Conservation (phyloP, 2,329 filamentous ascomycete genomes). For the Colletotrichum sp. region DNA sequence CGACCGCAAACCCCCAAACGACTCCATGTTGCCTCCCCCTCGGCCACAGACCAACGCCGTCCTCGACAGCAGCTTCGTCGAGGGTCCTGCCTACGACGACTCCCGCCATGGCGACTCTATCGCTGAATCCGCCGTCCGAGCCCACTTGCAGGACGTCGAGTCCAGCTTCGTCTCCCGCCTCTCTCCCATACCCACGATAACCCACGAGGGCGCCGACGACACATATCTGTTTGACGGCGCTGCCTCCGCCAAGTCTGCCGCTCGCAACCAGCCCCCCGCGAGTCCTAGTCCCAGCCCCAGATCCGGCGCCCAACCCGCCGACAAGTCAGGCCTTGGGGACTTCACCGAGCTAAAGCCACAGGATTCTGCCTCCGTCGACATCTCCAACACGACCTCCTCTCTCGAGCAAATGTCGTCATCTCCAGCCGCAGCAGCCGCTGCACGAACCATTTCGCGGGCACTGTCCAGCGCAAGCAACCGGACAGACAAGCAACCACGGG, state of each 20-base stretch:
- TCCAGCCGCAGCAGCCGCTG: slow-evolving; percentile 60
- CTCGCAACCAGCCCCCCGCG: slow-evolving; percentile 30
- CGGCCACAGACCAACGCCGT: slow-evolving; percentile 15
- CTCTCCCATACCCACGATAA: slow-evolving; percentile 58
- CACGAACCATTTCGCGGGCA: slow-evolving; percentile 57
- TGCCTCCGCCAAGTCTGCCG: slow-evolving; percentile 36
- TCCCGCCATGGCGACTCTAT: slow-evolving; percentile 51
- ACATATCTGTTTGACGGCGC: slow-evolving; percentile 62
- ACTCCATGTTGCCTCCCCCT: slow-evolving; percentile 25
- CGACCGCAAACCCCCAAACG: not conserved
- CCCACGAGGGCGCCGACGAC: slow-evolving; percentile 58
- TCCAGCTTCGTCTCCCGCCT: slow-evolving; percentile 67
- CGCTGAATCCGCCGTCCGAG: slow-evolving; percentile 57
- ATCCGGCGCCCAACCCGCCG: not conserved
- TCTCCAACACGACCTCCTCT: slow-evolving; percentile 50
- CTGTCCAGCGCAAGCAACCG: slow-evolving; percentile 48
- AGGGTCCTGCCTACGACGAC: slow-evolving; percentile 41
- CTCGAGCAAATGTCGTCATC: slow-evolving; percentile 62
- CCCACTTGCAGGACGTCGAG: slow-evolving; percentile 67
- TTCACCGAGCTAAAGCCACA: slow-evolving; percentile 21
- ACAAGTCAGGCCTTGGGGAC: not conserved
- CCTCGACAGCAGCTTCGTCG: slow-evolving; percentile 47
- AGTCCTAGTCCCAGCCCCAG: slow-evolving; percentile 19
- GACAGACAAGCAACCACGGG: slow-evolving; percentile 24
- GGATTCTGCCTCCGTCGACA: slow-evolving; percentile 31